These are phyloP conservation scores for Galeopsis tetrahit DNA, from an alignment of 257 asterid species.

Conservation along the genomic window DNA sequence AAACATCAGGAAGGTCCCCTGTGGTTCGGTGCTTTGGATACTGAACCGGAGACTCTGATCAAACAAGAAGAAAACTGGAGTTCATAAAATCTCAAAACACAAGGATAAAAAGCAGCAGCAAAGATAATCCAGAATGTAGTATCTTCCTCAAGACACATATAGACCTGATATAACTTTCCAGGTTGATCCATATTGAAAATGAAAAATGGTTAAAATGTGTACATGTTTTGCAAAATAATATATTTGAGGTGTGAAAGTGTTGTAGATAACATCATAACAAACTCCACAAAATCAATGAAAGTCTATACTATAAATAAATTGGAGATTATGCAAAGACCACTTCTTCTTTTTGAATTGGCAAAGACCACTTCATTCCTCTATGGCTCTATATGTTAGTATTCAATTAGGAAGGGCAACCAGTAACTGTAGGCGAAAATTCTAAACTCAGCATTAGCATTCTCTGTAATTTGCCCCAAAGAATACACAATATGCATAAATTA, in stretches of 20 bases:
- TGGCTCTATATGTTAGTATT: neutral
- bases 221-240: neutral
- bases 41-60: slow-evolving; percentile 45
- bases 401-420: slow-evolving; percentile 20
- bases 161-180: slow-evolving; percentile 9
- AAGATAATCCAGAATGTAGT: slow-evolving; percentile 25
- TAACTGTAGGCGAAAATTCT: slow-evolving; percentile 11
- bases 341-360: neutral
- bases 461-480: neutral
- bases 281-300: neutral
- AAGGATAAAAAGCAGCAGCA: slow-evolving; percentile 20
- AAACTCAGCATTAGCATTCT: slow-evolving; percentile 12
- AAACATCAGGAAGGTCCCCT: slow-evolving; percentile 34
- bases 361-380: neutral
- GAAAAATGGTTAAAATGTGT: slow-evolving; percentile 22
- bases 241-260: neutral
- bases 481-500: neutral
- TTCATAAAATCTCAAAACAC: neutral
- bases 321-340: neutral
- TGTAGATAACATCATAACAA: slow-evolving; percentile 1
- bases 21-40: slow-evolving; percentile 41
- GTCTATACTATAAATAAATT: neutral
- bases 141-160: slow-evolving; percentile 26
- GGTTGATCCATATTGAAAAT: slow-evolving; percentile 9
- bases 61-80: slow-evolving; percentile 16